phyloP scores from a whole-genome alignment of 2,329 filamentous ascomycete genomes.

The Claviceps spartinae region DNA sequence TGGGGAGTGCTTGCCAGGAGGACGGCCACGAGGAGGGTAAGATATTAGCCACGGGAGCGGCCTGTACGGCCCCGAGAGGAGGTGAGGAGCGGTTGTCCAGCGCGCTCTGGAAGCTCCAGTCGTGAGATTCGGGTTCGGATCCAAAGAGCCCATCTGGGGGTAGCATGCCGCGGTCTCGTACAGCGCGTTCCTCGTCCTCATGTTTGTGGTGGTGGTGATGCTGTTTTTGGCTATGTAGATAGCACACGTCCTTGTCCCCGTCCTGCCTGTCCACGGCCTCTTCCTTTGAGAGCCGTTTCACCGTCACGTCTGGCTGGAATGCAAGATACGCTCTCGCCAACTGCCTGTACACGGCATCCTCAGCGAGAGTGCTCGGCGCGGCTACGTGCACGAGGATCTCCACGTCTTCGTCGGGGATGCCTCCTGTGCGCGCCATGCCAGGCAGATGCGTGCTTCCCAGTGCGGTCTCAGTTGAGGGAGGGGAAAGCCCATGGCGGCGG shows the following conservation, averaged over 20 bases:
- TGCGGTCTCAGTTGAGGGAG: neutral
- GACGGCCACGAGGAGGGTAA: slow-evolving; percentile 11
- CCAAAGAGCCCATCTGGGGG: slow-evolving; percentile 8
- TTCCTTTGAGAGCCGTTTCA: neutral
- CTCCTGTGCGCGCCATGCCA: slow-evolving; percentile 13
- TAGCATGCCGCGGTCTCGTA: neutral
- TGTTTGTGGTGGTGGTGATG: no score
- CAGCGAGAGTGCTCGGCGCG: slow-evolving; percentile 32
- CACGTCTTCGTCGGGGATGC: slow-evolving; percentile 15
- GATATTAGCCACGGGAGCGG: neutral
- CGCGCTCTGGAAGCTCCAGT: slow-evolving; percentile 32
- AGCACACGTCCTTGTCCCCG: neutral
- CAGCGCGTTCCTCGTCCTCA: neutral
- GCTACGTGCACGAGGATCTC: slow-evolving; percentile 44
- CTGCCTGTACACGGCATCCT: slow-evolving; percentile 36
- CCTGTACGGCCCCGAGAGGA: slow-evolving; percentile 8
- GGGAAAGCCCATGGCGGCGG: slow-evolving; percentile 1
- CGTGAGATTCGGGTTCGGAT: slow-evolving; percentile 20
- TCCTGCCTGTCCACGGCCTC: neutral
- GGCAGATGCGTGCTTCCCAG: neutral
- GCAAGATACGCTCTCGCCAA: slow-evolving; percentile 37
- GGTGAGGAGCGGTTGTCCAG: slow-evolving; percentile 30
- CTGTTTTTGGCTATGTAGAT: neutral
- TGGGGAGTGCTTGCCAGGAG: slow-evolving; percentile 32
- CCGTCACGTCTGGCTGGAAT: slow-evolving; percentile 20